These are phyloP conservation scores for Xylariaceae sp. DNA, from an alignment of 2,329 filamentous ascomycete genomes.

Conservation along the genomic window DNA sequence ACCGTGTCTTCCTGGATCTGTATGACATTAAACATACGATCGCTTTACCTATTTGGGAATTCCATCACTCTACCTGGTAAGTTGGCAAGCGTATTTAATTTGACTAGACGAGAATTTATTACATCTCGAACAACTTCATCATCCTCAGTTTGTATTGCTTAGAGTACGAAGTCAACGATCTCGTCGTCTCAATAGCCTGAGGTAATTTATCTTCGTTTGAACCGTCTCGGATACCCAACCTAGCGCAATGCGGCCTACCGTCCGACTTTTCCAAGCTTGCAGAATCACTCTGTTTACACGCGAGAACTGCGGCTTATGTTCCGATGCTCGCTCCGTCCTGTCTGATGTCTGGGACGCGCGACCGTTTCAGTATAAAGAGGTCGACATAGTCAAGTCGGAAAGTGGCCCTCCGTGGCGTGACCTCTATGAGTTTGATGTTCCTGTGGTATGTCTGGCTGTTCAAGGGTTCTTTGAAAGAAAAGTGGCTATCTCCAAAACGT, in stretches of 20 bases:
- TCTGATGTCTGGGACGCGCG: constrained; percentile 61
- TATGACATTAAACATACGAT: background rate
- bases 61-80: background rate
- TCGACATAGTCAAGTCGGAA: constrained; percentile 62
- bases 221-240: background rate
- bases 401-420: constrained; percentile 59
- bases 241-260: constrained; percentile 45
- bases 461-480: background rate
- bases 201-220: background rate
- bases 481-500: background rate
- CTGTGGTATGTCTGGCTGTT: constrained; percentile 64
- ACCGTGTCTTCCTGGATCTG: background rate
- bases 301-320: constrained; percentile 65
- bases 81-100: background rate
- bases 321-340: constrained; percentile 61
- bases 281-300: constrained; percentile 73
- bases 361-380: constrained; percentile 63
- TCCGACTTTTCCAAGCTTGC: constrained; percentile 47
- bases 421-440: constrained; percentile 76
- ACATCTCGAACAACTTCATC: too few relatives aligned
- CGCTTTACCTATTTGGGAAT: background rate
- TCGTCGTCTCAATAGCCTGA: too few relatives aligned
- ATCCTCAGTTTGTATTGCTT: too few relatives aligned
- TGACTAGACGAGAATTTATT: too few relatives aligned
- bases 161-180: too few relatives aligned